Evolutionary conservation across 768 basidiomycete genomes (phyloP), one percentile per base, ranked within the genome.

Genomic region (Terana coerulea): DNA sequence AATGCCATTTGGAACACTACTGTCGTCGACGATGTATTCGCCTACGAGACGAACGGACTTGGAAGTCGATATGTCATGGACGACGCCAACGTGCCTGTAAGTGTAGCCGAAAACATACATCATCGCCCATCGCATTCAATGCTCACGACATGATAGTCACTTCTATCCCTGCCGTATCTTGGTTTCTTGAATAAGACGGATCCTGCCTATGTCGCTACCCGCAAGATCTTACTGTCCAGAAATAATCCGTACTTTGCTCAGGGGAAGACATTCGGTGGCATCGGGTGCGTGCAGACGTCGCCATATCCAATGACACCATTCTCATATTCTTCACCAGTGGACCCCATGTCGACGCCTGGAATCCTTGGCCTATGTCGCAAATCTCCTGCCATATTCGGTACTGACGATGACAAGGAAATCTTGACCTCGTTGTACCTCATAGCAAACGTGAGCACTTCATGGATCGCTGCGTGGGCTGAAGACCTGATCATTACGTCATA

Each of bases 321-420:
- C 17, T 50, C 14, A 45, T 28, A 1, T 24, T 19, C n/a, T 11
- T 28, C 12, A 17, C n/a, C 55, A 88, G 87, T 28, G 87, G 88
- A 3, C 88, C 88, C 30, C 88, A 91, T 65, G 78, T 84, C 43
- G 79, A 81, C 60, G 76, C 78, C 9, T 84, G 79, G 78, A 74
- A 86, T 63, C 86, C 86, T 40, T 90, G 88, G 88, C 88, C 88
- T 2, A 91, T 91, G 88, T 85, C 87, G 21, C 84, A 82, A 47
- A 80, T 91, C 36, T 80, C 80, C n/a, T 22, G 78, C 81, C 14
- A 84, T 89, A 52, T 89, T 81, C 62, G 84, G 87, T 2, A 84
- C 84, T 8, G 81, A 89, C 62, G 71, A 88, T 58, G 87, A 90
- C 59, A 62, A 69, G 15, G 87, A 88, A 57, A 90, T 91, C 37